Conservation (phyloP, 345 rosid species). For the Brassica nigra region DNA sequence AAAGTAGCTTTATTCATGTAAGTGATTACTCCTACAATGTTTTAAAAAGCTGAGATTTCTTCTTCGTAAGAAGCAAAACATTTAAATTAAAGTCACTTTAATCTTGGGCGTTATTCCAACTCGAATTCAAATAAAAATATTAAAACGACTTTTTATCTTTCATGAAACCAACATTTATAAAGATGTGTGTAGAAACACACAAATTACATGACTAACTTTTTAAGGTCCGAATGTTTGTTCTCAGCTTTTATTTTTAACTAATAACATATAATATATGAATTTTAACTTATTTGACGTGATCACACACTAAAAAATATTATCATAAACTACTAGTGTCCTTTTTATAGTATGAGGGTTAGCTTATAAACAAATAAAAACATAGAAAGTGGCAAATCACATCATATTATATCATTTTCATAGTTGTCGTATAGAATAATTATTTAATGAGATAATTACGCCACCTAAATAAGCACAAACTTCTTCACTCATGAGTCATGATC, state of each 20-base stretch:
- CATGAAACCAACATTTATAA: no score
- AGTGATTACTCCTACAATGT: constrained; percentile 19
- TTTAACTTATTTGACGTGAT: no score
- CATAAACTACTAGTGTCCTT: no score
- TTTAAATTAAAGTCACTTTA: constrained; percentile 23
- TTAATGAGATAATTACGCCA: constrained; percentile 11
- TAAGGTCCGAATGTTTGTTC: no score
- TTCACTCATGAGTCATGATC: constrained; percentile 34
- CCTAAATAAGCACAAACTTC: background rate
- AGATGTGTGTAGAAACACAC: no score
- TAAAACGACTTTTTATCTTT: no score
- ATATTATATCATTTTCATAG: constrained; percentile 10
- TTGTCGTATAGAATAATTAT: constrained; percentile 11
- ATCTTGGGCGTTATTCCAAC: constrained; percentile 7
- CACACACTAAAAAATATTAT: no score
- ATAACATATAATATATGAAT: no score
- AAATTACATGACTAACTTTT: no score
- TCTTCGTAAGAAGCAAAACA: constrained; percentile 35
- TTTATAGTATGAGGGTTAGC: no score
- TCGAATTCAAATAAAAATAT: constrained; percentile 16
- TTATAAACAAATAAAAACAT: background rate
- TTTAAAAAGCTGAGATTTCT: constrained; percentile 29
- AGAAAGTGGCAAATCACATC: constrained; percentile 19
- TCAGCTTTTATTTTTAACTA: no score
- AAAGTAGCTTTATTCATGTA: constrained; percentile 26